Conservation (phyloP, 257 asterid species). For the Anisodus acutangulus region DNA sequence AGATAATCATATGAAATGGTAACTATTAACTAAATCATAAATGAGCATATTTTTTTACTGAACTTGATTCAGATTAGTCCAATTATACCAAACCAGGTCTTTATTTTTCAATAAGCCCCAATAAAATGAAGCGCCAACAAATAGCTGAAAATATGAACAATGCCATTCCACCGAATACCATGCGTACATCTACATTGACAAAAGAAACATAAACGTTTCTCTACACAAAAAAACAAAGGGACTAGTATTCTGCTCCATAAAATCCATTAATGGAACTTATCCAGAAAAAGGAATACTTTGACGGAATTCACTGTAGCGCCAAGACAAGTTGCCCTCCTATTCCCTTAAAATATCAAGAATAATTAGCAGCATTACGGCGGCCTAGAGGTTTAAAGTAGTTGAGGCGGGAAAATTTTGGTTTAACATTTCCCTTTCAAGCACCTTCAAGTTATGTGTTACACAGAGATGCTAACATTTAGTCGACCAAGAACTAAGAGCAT, state of each 20-base stretch:
- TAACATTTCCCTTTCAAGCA: slow-evolving; percentile 24
- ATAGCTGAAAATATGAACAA: neutral
- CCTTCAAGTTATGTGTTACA: neutral
- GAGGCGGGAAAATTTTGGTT: neutral
- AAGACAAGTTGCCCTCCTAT: neutral
- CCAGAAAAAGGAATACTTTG: neutral
- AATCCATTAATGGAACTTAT: slow-evolving; percentile 10
- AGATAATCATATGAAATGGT: slow-evolving; percentile 4
- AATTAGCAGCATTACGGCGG: neutral
- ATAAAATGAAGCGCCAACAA: neutral
- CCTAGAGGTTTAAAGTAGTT: neutral
- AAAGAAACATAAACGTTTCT: neutral
- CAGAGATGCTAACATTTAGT: slow-evolving; percentile 8
- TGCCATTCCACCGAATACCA: neutral
- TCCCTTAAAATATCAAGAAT: neutral
- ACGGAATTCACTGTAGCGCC: neutral
- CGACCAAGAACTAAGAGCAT: slow-evolving; percentile 17
- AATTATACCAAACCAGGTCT: neutral
- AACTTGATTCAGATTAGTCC: slow-evolving; percentile 1
- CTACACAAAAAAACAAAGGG: neutral
- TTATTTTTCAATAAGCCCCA: neutral
- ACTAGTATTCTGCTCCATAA: slow-evolving; percentile 10
- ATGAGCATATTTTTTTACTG: neutral
- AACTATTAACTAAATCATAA: neutral
- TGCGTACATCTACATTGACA: neutral